Evolutionary conservation across 1,284 basidiomycete genomes (phyloP).

Genomic region (Ustilago vetiveriae): DNA sequence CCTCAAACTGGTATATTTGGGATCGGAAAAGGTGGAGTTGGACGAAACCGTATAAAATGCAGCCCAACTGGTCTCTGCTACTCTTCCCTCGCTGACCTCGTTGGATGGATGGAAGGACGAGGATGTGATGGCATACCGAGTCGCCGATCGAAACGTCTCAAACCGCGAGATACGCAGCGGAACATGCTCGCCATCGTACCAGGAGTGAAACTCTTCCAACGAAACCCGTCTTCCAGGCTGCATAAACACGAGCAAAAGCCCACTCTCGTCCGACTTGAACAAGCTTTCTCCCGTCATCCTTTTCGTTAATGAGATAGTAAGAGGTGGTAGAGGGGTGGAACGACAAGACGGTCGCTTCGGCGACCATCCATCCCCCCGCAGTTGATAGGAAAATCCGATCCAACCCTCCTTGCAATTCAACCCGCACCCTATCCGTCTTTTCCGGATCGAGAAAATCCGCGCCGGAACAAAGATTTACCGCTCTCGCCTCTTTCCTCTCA

Average conservation of each 20-base stretch:
- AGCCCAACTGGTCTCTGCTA: too few species aligned
- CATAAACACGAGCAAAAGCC: conserved; percentile 63
- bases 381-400: too few species aligned
- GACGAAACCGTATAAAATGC: conserved; percentile 67
- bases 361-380: too few species aligned
- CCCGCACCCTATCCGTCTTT: too few species aligned
- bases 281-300: not conserved
- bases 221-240: conserved; percentile 57
- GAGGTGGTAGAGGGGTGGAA: too few species aligned
- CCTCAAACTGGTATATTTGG: conserved; percentile 64
- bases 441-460: too few species aligned
- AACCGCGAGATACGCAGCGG: conserved; percentile 62
- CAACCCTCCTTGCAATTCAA: too few species aligned
- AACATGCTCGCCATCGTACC: conserved; percentile 69
- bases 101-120: not conserved
- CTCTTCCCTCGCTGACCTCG: too few species aligned
- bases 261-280: conserved; percentile 43
- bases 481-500: too few species aligned
- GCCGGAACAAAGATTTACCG: too few species aligned
- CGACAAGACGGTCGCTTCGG: too few species aligned
- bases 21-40: conserved; percentile 62
- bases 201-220: conserved; percentile 65
- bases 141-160: conserved; percentile 23
- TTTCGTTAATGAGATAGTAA: not conserved
- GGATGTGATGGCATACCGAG: conserved; percentile 16